Conservation (phyloP, 2,329 filamentous ascomycete genomes). For the Fusarium irregulare region DNA sequence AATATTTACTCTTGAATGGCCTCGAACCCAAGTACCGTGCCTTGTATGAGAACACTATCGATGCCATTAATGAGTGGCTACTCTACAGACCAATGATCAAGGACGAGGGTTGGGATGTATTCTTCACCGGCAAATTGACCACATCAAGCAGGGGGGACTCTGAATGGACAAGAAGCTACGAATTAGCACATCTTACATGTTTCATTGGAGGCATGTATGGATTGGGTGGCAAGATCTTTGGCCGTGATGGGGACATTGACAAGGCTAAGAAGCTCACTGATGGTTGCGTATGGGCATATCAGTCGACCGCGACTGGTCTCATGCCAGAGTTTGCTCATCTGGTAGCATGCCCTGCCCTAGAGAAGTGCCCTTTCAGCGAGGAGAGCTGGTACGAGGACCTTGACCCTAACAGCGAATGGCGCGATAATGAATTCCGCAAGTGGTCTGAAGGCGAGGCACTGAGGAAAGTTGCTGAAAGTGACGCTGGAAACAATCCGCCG, state of each 20-base stretch:
- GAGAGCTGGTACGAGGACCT: slow-evolving; percentile 62
- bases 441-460: slow-evolving; percentile 59
- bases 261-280: slow-evolving; percentile 72
- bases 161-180: slow-evolving; percentile 64
- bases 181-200: slow-evolving; percentile 72
- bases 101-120: slow-evolving; percentile 72
- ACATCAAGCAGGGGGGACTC: slow-evolving; percentile 57
- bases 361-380: slow-evolving; percentile 64
- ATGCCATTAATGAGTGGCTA: slow-evolving; percentile 76
- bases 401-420: slow-evolving; percentile 58
- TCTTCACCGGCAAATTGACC: slow-evolving; percentile 75
- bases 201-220: slow-evolving; percentile 79
- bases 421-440: slow-evolving; percentile 56
- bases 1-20: slow-evolving; percentile 80
- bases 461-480: slow-evolving; percentile 46
- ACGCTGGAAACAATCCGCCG: neutral
- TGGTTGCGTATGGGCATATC: slow-evolving; percentile 77
- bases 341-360: slow-evolving; percentile 59
- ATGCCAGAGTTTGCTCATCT: slow-evolving; percentile 69
- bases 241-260: slow-evolving; percentile 68
- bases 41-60: slow-evolving; percentile 76
- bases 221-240: slow-evolving; percentile 72
- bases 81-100: slow-evolving; percentile 82
- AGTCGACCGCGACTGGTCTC: slow-evolving; percentile 67
- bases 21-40: slow-evolving; percentile 76